Evolutionary conservation across 225 moss, liverwort and hornwort genomes (phyloP).

Genomic region (Ulota crispa): DNA sequence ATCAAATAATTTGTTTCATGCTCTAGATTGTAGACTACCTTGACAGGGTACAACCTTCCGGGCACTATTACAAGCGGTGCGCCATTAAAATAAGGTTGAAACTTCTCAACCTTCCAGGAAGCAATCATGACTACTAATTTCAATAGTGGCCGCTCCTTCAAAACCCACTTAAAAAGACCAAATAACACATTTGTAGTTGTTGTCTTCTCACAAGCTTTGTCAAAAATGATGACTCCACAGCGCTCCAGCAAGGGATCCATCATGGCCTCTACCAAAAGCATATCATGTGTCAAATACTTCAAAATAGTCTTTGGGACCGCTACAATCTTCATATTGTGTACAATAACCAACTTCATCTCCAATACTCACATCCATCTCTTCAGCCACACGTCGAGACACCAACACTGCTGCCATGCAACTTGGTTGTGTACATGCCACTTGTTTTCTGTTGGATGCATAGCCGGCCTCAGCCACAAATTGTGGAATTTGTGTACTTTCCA

Average conservation of each 20-base stretch:
- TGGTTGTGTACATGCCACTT: too few species aligned
- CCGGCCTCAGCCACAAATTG: too few species aligned
- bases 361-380: conserved; percentile 78
- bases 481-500: conserved; percentile 85
- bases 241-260: conserved; percentile 92
- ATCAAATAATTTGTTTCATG: conserved; percentile 92
- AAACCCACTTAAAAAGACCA: conserved; percentile 82
- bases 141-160: conserved; percentile 86
- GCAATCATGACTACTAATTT: conserved; percentile 99
- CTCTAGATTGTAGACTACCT: conserved; percentile 91
- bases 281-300: conserved; percentile 97
- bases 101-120: conserved; percentile 89
- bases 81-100: conserved; percentile 90
- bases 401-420: too few species aligned
- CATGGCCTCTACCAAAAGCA: conserved; percentile 97
- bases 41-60: conserved; percentile 85
- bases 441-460: too few species aligned
- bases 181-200: conserved; percentile 88
- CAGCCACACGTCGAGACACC: background rate
- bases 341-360: conserved; percentile 94
- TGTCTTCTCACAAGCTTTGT: conserved; percentile 92
- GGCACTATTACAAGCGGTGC: conserved; percentile 95
- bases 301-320: conserved; percentile 86
- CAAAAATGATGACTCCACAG: conserved; percentile 90
- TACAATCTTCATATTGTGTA: conserved; percentile 91